Conservation (phyloP, 371 early-diverging fungal genomes). For the Mucor velutinosus region DNA sequence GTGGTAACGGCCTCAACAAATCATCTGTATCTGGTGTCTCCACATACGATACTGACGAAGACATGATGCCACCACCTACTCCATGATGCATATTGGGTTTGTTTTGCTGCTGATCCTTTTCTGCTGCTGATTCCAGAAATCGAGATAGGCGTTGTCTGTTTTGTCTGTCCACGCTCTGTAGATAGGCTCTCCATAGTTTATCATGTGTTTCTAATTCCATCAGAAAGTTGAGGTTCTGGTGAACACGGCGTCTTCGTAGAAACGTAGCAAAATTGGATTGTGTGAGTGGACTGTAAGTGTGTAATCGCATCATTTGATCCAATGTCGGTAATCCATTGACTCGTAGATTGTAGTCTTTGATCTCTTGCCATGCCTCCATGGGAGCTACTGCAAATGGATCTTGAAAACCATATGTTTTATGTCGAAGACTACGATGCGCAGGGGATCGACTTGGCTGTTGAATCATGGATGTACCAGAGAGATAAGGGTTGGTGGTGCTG, state of each 20-base stretch:
- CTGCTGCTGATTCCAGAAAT: conserved; percentile 36
- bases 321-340: conserved; percentile 55
- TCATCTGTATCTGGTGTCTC: conserved; percentile 41
- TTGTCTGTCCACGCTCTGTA: conserved; percentile 33
- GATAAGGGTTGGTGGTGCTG: conserved; percentile 37
- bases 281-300: conserved; percentile 42
- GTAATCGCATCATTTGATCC: conserved; percentile 49
- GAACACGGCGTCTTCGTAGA: conserved; percentile 36
- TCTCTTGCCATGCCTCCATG: conserved; percentile 55
- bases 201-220: conserved; percentile 52
- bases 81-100: not conserved
- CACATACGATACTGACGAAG: conserved; percentile 3
- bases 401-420: conserved; percentile 41
- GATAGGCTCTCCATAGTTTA: conserved; percentile 48
- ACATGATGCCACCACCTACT: conserved; percentile 8
- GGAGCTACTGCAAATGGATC: conserved; percentile 52
- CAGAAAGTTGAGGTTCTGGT: conserved; percentile 48
- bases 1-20: conserved; percentile 22
- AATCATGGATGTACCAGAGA: conserved; percentile 15
- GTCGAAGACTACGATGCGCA: conserved; percentile 22
- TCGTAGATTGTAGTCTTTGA: conserved; percentile 51
- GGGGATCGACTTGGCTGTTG: conserved; percentile 20
- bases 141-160: conserved; percentile 37
- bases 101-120: conserved; percentile 14
- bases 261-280: conserved; percentile 46